These are phyloP conservation scores for Huntiella decipiens DNA, from an alignment of 2,329 filamentous ascomycete genomes.

Conservation along the genomic window DNA sequence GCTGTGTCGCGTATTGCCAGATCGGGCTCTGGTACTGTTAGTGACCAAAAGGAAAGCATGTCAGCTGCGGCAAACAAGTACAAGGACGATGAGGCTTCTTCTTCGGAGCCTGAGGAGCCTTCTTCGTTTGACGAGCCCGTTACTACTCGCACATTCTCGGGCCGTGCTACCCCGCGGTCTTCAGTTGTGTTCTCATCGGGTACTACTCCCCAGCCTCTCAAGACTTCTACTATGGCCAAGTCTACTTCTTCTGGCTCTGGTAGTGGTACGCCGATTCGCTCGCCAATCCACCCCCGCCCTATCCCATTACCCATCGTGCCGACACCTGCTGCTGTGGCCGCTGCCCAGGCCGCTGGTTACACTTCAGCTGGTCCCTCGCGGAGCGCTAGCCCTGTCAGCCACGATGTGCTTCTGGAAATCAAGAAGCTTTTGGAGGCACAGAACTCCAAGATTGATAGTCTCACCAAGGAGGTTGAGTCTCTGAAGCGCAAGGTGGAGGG, in stretches of 20 bases:
- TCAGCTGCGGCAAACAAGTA: slow-evolving; percentile 71
- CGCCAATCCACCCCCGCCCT: slow-evolving; percentile 16
- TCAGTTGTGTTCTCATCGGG: slow-evolving; percentile 10
- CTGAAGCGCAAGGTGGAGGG: slow-evolving; percentile 59
- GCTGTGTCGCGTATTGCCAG: slow-evolving; percentile 14
- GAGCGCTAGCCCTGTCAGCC: slow-evolving; percentile 22
- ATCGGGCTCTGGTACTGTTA: slow-evolving; percentile 43
- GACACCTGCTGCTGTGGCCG: slow-evolving; percentile 16
- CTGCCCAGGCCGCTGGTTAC: slow-evolving; percentile 13
- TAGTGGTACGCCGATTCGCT: slow-evolving; percentile 16
- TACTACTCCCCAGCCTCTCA: slow-evolving; percentile 10
- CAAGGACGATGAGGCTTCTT: slow-evolving; percentile 47
- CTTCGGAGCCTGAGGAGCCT: slow-evolving; percentile 39
- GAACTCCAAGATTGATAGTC: slow-evolving; percentile 50
- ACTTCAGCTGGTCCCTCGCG: slow-evolving; percentile 6
- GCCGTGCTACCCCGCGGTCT: slow-evolving; percentile 8
- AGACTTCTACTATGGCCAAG: slow-evolving; percentile 11
- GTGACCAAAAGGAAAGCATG: slow-evolving; percentile 75
- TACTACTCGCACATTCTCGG: slow-evolving; percentile 23
- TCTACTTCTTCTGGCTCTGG: slow-evolving; percentile 15
- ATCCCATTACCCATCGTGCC: slow-evolving; percentile 16
- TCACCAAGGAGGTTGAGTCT: slow-evolving; percentile 57
- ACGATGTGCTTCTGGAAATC: slow-evolving; percentile 54
- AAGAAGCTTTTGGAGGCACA: slow-evolving; percentile 65
- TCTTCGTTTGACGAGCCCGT: slow-evolving; percentile 83